Evolutionary conservation across 2,329 filamentous ascomycete species (phyloP).

Genomic region (Sporothrix phasma): DNA sequence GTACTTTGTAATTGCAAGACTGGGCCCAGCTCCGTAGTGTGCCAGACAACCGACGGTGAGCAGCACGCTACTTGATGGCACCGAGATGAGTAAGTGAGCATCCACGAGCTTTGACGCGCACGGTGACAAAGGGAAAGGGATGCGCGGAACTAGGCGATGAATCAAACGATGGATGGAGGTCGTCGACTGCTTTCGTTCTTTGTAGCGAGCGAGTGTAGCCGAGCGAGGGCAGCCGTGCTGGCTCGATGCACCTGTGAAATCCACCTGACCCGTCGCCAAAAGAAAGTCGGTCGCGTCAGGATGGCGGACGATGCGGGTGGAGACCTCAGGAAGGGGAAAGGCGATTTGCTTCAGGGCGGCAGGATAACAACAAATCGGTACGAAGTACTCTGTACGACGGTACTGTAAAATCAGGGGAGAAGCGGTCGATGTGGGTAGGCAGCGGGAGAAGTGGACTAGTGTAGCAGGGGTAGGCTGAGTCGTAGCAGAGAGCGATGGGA

Average conservation of each 20-base stretch:
- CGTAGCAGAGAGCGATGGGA: neutral
- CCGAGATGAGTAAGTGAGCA: slow-evolving; percentile 8
- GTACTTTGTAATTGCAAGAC: neutral
- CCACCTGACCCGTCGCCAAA: neutral
- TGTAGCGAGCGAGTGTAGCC: neutral
- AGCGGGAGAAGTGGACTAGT: slow-evolving; percentile 5
- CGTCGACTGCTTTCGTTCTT: neutral
- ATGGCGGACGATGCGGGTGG: slow-evolving; percentile 11
- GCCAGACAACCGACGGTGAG: neutral
- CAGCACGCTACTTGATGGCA: neutral
- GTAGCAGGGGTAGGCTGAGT: neutral
- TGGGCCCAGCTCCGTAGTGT: slow-evolving; percentile 1
- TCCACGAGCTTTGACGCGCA: neutral
- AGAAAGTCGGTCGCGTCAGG: slow-evolving; percentile 8
- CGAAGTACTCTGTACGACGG: no score
- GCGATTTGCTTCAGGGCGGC: neutral
- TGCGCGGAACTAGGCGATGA: neutral
- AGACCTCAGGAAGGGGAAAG: neutral
- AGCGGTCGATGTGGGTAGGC: slow-evolving; percentile 4
- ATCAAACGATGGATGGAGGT: neutral
- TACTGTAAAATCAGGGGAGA: slow-evolving; percentile 8
- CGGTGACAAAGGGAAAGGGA: neutral
- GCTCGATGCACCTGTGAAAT: neutral
- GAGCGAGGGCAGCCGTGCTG: neutral
- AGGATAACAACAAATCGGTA: slow-evolving; percentile 11